A percentile compares a stretch with the other conserved stretches of the same genome.
Evolutionary conservation across 441 rosid genomes (phyloP).

Genomic region (Pelargonium cotyledonis): DNA sequence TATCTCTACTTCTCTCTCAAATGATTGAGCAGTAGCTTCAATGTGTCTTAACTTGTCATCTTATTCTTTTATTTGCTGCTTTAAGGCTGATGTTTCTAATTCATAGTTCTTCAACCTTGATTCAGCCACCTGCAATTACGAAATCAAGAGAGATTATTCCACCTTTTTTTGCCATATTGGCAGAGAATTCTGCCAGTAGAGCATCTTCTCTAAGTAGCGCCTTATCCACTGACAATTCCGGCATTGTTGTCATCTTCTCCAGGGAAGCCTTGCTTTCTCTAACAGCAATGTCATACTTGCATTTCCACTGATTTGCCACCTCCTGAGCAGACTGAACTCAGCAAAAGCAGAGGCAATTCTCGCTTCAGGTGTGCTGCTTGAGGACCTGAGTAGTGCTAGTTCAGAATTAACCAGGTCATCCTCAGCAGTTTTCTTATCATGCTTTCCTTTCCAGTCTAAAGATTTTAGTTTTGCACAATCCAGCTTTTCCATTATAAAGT

Average conservation of each 20-base stretch:
- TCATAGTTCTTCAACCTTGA: slow-evolving; percentile 71
- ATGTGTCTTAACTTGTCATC: slow-evolving; percentile 58
- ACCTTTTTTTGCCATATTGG: slow-evolving; percentile 57
- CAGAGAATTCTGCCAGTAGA: slow-evolving; percentile 63
- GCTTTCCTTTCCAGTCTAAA: slow-evolving; percentile 22
- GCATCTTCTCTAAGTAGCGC: slow-evolving; percentile 86
- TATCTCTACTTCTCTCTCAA: slow-evolving; percentile 67
- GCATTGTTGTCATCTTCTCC: slow-evolving; percentile 83
- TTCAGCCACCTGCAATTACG: slow-evolving; percentile 67
- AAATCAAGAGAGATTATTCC: slow-evolving; percentile 1
- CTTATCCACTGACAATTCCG: slow-evolving; percentile 69
- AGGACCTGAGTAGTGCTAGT: slow-evolving; percentile 62
- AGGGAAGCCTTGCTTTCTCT: slow-evolving; percentile 84
- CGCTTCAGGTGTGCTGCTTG: slow-evolving; percentile 89
- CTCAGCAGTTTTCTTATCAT: slow-evolving; percentile 73
- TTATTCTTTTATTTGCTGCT: slow-evolving; percentile 49
- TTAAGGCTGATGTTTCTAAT: slow-evolving; percentile 54
- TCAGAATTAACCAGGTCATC: slow-evolving; percentile 70
- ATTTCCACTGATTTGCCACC: slow-evolving; percentile 88
- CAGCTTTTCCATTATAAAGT: no score
- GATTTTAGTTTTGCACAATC: no score
- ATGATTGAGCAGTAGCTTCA: slow-evolving; percentile 57
- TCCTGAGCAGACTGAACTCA: slow-evolving; percentile 79
- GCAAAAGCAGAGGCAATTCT: slow-evolving; percentile 91
- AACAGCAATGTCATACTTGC: slow-evolving; percentile 79